Evolutionary conservation across 345 rosid genomes (phyloP).

Genomic region (Hypericum androsaemum): DNA sequence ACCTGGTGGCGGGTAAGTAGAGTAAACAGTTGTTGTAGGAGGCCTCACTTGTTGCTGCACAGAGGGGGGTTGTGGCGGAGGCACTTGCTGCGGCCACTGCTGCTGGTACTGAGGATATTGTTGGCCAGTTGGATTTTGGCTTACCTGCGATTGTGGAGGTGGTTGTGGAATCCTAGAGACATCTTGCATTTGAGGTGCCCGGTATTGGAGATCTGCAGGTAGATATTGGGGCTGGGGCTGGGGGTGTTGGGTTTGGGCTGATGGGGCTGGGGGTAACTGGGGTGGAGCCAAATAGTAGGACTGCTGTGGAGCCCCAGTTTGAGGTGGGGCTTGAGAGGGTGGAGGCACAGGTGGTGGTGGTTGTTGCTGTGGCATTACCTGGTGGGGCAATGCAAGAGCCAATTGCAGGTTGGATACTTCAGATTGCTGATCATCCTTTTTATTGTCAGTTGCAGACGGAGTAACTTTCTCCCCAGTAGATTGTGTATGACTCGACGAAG

Average conservation of each 20-base stretch:
- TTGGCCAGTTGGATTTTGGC: slow-evolving; percentile 33
- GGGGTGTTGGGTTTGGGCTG: slow-evolving; percentile 37
- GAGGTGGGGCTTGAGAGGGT: slow-evolving; percentile 40
- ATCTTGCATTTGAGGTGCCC: slow-evolving; percentile 54
- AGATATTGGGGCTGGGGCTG: slow-evolving; percentile 43
- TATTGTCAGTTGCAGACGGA: slow-evolving; percentile 49
- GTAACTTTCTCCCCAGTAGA: slow-evolving; percentile 59
- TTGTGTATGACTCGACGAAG: slow-evolving; percentile 58
- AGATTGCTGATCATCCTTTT: slow-evolving; percentile 43
- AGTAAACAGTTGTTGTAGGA: slow-evolving; percentile 44
- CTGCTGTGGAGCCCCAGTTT: slow-evolving; percentile 49
- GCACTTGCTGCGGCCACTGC: slow-evolving; percentile 56
- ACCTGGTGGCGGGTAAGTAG: slow-evolving; percentile 42
- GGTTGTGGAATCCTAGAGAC: slow-evolving; percentile 52
- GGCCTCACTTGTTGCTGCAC: slow-evolving; percentile 62
- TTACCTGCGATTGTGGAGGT: slow-evolving; percentile 44
- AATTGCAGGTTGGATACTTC: slow-evolving; percentile 70
- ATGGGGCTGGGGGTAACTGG: slow-evolving; percentile 36
- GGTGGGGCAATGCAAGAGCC: slow-evolving; percentile 88
- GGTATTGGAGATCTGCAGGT: slow-evolving; percentile 54
- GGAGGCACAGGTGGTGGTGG: slow-evolving; percentile 28
- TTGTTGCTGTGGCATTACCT: slow-evolving; percentile 62
- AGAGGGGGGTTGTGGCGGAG: slow-evolving; percentile 37
- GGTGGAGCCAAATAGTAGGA: slow-evolving; percentile 55
- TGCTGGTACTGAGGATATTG: slow-evolving; percentile 64